A percentile compares a stretch with the other conserved stretches of the same genome.
These are phyloP conservation scores for Candida cerambycidarum DNA, from an alignment of 805 yeast species.

Conservation along the genomic window DNA sequence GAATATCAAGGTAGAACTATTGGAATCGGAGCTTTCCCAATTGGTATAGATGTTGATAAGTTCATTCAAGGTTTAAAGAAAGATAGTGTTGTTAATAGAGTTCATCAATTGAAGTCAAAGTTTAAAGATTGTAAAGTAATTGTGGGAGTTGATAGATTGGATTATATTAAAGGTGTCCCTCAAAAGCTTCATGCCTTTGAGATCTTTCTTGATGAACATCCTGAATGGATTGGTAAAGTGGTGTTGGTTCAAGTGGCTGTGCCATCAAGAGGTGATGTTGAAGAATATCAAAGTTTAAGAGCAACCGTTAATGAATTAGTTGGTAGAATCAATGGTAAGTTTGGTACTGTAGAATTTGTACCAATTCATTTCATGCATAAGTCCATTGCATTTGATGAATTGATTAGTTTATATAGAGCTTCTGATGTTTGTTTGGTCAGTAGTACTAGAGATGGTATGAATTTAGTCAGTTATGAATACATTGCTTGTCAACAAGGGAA, in stretches of 20 bases:
- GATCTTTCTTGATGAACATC: conserved; percentile 86
- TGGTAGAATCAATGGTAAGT: conserved; percentile 93
- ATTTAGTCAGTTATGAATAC: conserved; percentile 92
- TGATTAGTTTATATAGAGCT: conserved; percentile 80
- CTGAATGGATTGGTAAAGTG: conserved; percentile 98
- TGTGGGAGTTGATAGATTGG: conserved; percentile 95
- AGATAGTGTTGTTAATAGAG: conserved; percentile 62
- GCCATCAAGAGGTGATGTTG: conserved; percentile 96
- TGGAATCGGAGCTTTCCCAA: conserved; percentile 96
- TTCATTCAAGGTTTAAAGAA: conserved; percentile 76
- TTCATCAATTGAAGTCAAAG: conserved; percentile 54
- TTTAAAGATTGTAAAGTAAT: conserved; percentile 82
- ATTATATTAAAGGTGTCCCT: conserved; percentile 97
- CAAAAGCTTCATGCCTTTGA: conserved; percentile 96
- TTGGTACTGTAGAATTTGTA: conserved; percentile 95
- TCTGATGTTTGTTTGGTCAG: conserved; percentile 91
- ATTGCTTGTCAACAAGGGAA: conserved; percentile 90
- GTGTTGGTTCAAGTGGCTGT: conserved; percentile 95
- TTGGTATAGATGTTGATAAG: conserved; percentile 94
- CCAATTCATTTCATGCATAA: conserved; percentile 97
- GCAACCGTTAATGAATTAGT: conserved; percentile 95
- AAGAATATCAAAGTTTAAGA: conserved; percentile 91
- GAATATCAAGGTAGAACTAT: conserved; percentile 74
- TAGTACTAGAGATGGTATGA: conserved; percentile 98
- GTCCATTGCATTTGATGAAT: conserved; percentile 85